Evolutionary conservation across 805 yeast species (phyloP), one percentile per base, ranked within the genome.

Genomic region (Nakazawaea populi): DNA sequence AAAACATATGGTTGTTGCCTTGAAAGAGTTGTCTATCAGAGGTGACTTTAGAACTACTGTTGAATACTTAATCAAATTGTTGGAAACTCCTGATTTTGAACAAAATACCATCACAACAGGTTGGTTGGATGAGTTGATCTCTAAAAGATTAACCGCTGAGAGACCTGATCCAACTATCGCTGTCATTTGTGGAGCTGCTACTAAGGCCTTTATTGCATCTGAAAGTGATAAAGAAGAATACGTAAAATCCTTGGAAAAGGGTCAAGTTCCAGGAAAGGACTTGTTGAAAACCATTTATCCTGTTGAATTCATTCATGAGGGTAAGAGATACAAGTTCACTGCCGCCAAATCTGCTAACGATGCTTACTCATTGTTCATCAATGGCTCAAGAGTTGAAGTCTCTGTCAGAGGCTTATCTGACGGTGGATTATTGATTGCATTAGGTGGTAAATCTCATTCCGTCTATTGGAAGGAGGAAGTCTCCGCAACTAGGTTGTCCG

Each of bases 1-100:
- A 74, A 91, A 94, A 69, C 97, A 95, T 64, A 94, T 94, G 99
- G 97, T 94, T 56, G 98, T 94, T 51, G 99, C 99, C 0, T 77
- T 94, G 68, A 94, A 92, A 68, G 99, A 94, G 70, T 80, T 94
- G 60, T 86, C 96, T 50, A 94, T 94, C 61, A 84, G 99, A 70
- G 99, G 99, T 79, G 99, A 94, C 64, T 94, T 94, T 77, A 82
- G 96, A 71, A 94, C 99, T 32, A 94, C 99, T 12, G 97, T 92
- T 56, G 99, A 94, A 72, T 94, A 94, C 66, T 79, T 94, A 64
- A 94, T 95, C 71, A 92, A 92, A 68, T 78, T 94, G 59, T 77
- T 94, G 62, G 98, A 94, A 73, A 91, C 99, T 28, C 94, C 96
- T 50, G 99, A 87, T 66, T 94, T 94, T 61, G 97, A 90, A 72